phyloP scores from a whole-genome alignment of 2,329 filamentous ascomycete genomes.

The Penicillium palitans region DNA sequence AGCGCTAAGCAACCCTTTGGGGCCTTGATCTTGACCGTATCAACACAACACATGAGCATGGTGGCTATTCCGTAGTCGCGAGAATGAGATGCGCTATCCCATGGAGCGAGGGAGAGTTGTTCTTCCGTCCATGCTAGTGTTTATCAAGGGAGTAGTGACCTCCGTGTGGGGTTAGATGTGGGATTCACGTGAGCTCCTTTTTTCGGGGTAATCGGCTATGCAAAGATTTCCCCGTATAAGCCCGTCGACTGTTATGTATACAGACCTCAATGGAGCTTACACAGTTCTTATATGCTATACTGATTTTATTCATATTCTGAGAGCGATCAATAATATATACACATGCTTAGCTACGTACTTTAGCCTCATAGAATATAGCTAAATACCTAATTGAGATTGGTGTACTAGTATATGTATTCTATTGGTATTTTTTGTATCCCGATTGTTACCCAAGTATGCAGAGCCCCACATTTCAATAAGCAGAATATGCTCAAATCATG shows the following conservation, averaged over 20 bases:
- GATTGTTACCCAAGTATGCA: neutral
- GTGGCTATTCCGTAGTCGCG: slow-evolving; percentile 5
- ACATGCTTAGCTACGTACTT: neutral
- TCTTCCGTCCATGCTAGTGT: neutral
- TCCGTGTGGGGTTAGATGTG: slow-evolving; percentile 7
- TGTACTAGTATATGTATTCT: neutral
- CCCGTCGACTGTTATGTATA: neutral
- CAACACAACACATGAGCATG: slow-evolving; percentile 22
- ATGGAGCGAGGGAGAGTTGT: neutral
- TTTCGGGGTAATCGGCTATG: slow-evolving; percentile 4
- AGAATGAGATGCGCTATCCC: slow-evolving; percentile 2
- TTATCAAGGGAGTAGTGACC: neutral
- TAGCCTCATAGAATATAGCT: neutral
- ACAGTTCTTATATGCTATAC: neutral
- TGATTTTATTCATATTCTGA: neutral
- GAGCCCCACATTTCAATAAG: neutral
- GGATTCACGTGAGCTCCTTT: slow-evolving; percentile 9
- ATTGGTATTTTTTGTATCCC: neutral
- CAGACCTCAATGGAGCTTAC: neutral
- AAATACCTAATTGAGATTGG: slow-evolving; percentile 1
- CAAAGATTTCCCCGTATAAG: neutral
- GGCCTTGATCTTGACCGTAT: slow-evolving; percentile 18
- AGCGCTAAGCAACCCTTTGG: slow-evolving; percentile 15
- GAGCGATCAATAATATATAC: neutral
- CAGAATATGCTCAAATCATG: neutral